Evolutionary conservation across 2,329 filamentous ascomycete species (phyloP), one percentile per base, ranked within the genome.

Genomic region (Rhynchosporium agropyri): DNA sequence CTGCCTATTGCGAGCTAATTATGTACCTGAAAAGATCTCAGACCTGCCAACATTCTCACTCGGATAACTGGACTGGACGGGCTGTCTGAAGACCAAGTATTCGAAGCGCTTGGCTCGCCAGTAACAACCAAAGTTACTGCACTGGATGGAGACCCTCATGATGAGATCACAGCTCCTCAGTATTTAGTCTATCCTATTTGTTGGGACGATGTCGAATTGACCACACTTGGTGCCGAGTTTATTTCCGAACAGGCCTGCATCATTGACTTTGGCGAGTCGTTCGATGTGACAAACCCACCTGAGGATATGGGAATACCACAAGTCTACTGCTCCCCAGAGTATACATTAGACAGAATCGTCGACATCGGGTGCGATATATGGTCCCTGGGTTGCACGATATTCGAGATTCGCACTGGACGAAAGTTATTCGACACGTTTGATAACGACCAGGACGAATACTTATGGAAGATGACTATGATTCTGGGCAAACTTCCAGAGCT

Each of bases 381-480:
- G 48, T 28, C 48, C 36, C 61, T 63, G 49, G 61, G 51, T 31
- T 65, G 63, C 57, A 63, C 58, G 13, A 49, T 65, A 51, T 65
- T 45, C 57, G 63, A 65, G 45, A 12, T 65, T 46, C 61, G 63
- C 15, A 61, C 61, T 31, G 46, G 31, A 15, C 58, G 42, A 38
- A 45, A 45, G 20, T 58, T 63, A 26, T 65, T 63, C 59, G 57
- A 65, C 51, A 61, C 54, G 28, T 61, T 65, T 33, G 58, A 61
- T 29, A 57, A 61, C 45, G 57, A 61, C 48, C 57, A 63, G 38
- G 61, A 63, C 54, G 60, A 65, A 46, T 51, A 61, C 26, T 58
- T 65, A 40, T 58, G 58, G 57, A 51, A 65, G 20, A 63, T 63
- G 63, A 61, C 61, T n/a, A 38, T 51, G 50, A 26, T 63, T 50